Evolutionary conservation across 2,329 filamentous ascomycete species (phyloP), one percentile per base, ranked within the genome.

Genomic region (Aspergillus niger): DNA sequence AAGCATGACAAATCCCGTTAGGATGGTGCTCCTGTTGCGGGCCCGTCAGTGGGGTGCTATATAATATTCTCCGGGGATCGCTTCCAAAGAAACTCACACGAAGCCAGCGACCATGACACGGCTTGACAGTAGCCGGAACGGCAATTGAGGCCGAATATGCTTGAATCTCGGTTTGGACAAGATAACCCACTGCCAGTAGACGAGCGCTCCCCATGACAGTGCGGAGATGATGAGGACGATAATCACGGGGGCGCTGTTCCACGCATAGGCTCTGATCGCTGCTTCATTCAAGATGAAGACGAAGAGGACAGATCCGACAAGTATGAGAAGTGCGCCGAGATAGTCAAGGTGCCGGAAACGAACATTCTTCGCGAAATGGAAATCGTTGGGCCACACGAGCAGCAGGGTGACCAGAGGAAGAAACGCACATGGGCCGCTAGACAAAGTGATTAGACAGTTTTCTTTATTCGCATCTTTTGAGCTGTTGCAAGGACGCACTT

Each of bases 1-100:
- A n/a, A 55, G 52, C 52, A 55, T 55, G 22, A 55, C 52, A 17
- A 55, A 55, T n/a, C 52, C 52, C 8, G 52, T 55, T 20, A 55
- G 52, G 22, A 55, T 55, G 11, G 52, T 55, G 52, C 52, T 55
- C 52, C 52, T 54, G 22, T 41, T 41, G 51, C 28, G 7, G 38
- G 8, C 22, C 15, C 51, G 28, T 54, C n/a, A 54, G 28, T 39
- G 15, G 30, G 20, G 20, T 30, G 26, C 4, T 17, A 8, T 20
- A 20, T 3, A 10, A 20, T 10, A 44, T 44, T 44, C n/a, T 20
- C 41, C 8, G 51, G 51, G 30, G n/a, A 39, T 44, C 41, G 41
- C 41, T 10, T 20, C 41, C 41, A 44, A 22, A 20, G 10, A 38
- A 8, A 39, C 51, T 44, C 38, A 55, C 52, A 55, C 52, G 30